Conservation (phyloP, 2,329 filamentous ascomycete species). For the Colletotrichum higginsianum region DNA sequence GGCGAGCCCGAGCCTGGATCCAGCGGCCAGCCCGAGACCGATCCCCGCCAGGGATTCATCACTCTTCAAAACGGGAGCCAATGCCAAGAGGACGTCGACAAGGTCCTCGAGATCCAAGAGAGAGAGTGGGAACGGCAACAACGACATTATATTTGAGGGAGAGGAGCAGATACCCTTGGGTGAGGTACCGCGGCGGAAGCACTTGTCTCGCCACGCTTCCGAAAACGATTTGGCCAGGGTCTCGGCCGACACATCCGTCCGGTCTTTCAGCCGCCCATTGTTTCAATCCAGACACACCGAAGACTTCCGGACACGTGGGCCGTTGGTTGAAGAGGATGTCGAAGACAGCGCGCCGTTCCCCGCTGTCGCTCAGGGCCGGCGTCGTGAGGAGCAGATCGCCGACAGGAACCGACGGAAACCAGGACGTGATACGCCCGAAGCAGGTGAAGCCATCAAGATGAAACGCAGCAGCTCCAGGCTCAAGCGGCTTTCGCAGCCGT, state of each 20-base stretch:
- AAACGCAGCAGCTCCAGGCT: slow-evolving; percentile 72
- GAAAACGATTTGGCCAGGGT: slow-evolving; percentile 39
- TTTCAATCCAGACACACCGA: slow-evolving; percentile 43
- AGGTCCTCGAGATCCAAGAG: slow-evolving; percentile 66
- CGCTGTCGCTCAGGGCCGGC: slow-evolving; percentile 73
- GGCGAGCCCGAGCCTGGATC: slow-evolving; percentile 48
- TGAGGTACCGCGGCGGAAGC: slow-evolving; percentile 45
- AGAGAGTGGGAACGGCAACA: slow-evolving; percentile 57
- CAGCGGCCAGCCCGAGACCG: slow-evolving; percentile 61
- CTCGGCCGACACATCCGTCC: slow-evolving; percentile 46
- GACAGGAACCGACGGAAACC: slow-evolving; percentile 64
- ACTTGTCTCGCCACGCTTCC: slow-evolving; percentile 45
- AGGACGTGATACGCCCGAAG: slow-evolving; percentile 64
- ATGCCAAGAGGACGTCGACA: slow-evolving; percentile 67
- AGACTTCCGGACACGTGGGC: slow-evolving; percentile 24
- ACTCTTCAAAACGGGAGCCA: slow-evolving; percentile 69
- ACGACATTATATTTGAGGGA: slow-evolving; percentile 61
- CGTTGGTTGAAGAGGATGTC: slow-evolving; percentile 49
- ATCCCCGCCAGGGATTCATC: slow-evolving; percentile 81
- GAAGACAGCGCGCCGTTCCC: slow-evolving; percentile 81
- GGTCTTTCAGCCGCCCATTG: slow-evolving; percentile 33
- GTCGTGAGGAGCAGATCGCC: slow-evolving; percentile 64
- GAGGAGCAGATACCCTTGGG: slow-evolving; percentile 49
- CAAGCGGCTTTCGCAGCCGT: slow-evolving; percentile 69
- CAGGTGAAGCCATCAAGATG: slow-evolving; percentile 58